Evolutionary conservation across 139 green algal genomes (phyloP), one percentile per base, ranked within the genome.

Genomic region (Deuterostichococcus epilithicus): DNA sequence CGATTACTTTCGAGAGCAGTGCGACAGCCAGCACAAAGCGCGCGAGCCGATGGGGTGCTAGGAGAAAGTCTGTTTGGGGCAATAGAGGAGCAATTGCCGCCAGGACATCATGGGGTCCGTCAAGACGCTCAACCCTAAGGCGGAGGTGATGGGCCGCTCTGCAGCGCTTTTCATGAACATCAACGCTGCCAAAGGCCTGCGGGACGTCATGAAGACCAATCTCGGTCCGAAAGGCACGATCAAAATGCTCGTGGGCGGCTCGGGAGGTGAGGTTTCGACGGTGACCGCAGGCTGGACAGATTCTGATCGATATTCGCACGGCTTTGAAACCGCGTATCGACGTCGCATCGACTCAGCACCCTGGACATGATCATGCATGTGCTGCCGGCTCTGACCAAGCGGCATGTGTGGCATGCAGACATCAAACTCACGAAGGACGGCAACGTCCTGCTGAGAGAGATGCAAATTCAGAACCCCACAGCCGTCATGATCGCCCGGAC

Each of bases 381-480:
- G 42, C 42, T 52, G 42, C 42, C 8, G 42, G 8, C 8, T 52
- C 8, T 13, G 13, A 13, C 13, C 8, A 8, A 38, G 52, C 13
- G 26, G 30, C 73, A 58, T 67, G 52, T 38, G 52, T 6, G 20
- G 2, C 4, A 1, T 35, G 67, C 92, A 94, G 94, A 97, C 77
- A 97, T 98, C 76, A 98, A 97, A 85, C 91, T 99, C 22, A 99
- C 95, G 0, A 99, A 98, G 85, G 94, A 98, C 74, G 94, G 94
- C 72, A 97, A 97, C 83, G 94, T 98, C 42, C 88, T 98, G 38
- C 83, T 98, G 63, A 78, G 92, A 0, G 94, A 98, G 84, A 97
- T 98, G 94, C 96, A 99, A 81, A 99, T 99, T 72, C 96, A 98
- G 73, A 99, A 99, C 87, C 96, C 96, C n/a, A 99, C 95, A 3